Evolutionary conservation across 2,329 filamentous ascomycete species (phyloP).

Genomic region (Diaporthe humulicola): DNA sequence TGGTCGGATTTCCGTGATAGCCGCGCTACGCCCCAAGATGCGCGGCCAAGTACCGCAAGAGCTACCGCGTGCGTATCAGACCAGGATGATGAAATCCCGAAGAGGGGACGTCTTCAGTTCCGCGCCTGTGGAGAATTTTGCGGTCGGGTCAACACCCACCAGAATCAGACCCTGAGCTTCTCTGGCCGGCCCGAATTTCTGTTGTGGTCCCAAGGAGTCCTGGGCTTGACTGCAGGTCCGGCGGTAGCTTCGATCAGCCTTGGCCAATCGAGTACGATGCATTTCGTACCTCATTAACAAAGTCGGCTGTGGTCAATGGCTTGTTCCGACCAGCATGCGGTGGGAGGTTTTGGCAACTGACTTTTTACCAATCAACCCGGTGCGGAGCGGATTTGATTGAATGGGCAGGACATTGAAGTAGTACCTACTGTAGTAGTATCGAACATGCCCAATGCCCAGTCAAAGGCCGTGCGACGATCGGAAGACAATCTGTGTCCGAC

Average conservation of each 20-base stretch:
- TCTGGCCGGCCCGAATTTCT: constrained; percentile 24
- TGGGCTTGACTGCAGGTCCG: constrained; percentile 23
- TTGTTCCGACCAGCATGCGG: neutral
- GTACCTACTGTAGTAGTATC: neutral
- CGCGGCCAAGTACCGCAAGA: constrained; percentile 8
- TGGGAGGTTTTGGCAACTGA: neutral
- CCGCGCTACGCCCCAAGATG: constrained; percentile 35
- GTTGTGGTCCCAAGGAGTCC: neutral
- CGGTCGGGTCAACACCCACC: constrained; percentile 1
- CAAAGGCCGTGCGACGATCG: constrained; percentile 38
- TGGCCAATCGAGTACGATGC: neutral
- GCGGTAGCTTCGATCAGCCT: constrained; percentile 15
- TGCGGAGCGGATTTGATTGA: neutral
- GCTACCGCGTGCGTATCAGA: constrained; percentile 20
- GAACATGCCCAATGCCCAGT: constrained; percentile 22
- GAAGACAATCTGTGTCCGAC: constrained; percentile 26
- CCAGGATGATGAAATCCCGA: constrained; percentile 32
- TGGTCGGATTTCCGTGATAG: constrained; percentile 19
- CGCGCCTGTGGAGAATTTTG: constrained; percentile 25
- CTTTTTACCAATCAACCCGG: neutral
- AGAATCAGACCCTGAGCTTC: constrained; percentile 8
- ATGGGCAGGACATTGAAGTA: neutral
- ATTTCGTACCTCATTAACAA: neutral
- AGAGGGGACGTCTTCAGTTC: constrained; percentile 6
- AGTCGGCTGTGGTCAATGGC: neutral